Evolutionary conservation across 345 rosid genomes (phyloP), one percentile per base, ranked within the genome.

Genomic region (Citrus maxima): DNA sequence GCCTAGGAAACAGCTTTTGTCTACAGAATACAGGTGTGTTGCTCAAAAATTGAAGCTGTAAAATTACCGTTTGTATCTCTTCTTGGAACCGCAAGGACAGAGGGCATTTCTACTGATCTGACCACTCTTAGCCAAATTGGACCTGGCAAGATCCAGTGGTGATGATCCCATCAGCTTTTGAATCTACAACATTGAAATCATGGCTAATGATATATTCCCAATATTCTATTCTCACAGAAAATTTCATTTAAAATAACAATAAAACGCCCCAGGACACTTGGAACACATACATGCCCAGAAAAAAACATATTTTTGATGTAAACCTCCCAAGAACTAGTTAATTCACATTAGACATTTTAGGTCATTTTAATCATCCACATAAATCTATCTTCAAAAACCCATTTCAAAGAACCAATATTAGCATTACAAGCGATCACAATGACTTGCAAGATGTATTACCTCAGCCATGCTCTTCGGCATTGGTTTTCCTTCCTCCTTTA

Each of bases 31-130:
- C 22, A 1, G 34, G 40, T 59, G 67, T n/a, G 18, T 13, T 63
- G 70, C 37, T 10, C 12, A 79, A 73, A 8, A 28, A 14, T n/a
- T 19, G 21, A 22, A 65, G 58, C 61, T 46, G 65, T 40, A 46
- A 72, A 54, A 67, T 68, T 88, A 96, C 99, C 97, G 67, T 83
- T 94, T 93, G 84, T 94, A 96, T 92, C 94, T 89, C 89, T 92
- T 94, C 90, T 93, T 91, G 73, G 99, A 96, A 86, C 97, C 98
- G 69, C 99, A 96, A 0, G 98, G 99, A 75, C 99, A 96, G 72
- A 82, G 84, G 5, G 98, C 97, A 85, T 94, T 94, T 76, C 97
- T 84, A 87, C 99, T 94, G n/a, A 96, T 89, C 82, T 91, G 92
- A 63, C 97, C 97, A 79, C 97, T 94, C 84, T 91, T 92, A 16